Percentiles rank a stretch among this genome's conserved stretches.
Conservation (phyloP, 1,284 basidiomycete species). For the Malassezia slooffiae region DNA sequence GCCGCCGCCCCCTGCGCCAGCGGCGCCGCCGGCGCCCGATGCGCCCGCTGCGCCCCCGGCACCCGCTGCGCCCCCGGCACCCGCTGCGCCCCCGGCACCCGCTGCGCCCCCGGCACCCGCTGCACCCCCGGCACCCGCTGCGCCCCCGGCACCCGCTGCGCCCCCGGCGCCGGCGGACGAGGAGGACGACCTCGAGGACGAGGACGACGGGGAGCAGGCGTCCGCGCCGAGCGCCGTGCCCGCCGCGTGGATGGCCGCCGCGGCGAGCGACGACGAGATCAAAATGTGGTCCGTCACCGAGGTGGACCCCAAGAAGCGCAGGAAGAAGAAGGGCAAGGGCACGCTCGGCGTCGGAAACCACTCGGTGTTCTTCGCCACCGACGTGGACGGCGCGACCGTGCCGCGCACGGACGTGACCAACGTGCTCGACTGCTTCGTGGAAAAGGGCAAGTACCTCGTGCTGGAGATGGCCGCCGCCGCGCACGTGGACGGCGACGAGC, state of each 20-base stretch:
- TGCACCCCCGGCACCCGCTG: background rate
- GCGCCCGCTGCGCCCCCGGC: background rate
- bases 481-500: conserved; percentile 18
- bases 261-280: conserved; percentile 36
- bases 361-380: conserved; percentile 43
- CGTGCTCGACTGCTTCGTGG: conserved; percentile 27
- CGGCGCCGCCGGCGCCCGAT: background rate
- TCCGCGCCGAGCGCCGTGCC: conserved; percentile 15
- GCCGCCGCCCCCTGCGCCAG: no score
- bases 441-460: conserved; percentile 41
- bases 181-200: conserved; percentile 21
- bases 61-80: background rate
- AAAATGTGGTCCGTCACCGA: conserved; percentile 44
- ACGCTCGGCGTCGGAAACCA: conserved; percentile 44
- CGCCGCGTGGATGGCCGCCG: conserved; percentile 23
- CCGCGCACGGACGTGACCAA: conserved; percentile 35
- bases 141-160: background rate
- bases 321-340: conserved; percentile 43
- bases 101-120: background rate
- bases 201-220: conserved; percentile 25
- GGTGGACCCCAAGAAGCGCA: conserved; percentile 24
- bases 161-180: background rate
- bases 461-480: conserved; percentile 29
- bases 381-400: conserved; percentile 43
- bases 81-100: background rate